Percentiles rank a stretch among this genome's conserved stretches.
Evolutionary conservation across 441 rosid species (phyloP).

Genomic region (Kokia cookei): DNA sequence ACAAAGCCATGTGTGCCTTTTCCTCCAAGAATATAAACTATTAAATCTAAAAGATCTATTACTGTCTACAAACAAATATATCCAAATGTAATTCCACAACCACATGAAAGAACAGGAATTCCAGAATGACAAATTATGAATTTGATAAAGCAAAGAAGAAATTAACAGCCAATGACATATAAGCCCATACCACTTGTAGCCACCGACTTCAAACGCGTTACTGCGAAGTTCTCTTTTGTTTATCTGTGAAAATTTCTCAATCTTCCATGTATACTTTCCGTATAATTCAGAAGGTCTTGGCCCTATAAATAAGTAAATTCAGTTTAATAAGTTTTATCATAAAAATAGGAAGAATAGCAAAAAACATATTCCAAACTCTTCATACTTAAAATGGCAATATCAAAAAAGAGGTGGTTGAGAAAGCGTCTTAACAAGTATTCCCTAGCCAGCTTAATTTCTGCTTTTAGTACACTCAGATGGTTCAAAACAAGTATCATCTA

Average conservation of each 20-base stretch:
- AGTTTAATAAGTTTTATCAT: constrained; percentile 2
- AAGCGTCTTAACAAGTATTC: not conserved
- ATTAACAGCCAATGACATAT: constrained; percentile 2
- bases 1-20: not conserved
- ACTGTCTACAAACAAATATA: not conserved
- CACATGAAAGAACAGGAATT: not conserved
- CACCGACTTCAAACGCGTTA: constrained; percentile 76
- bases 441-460: not conserved
- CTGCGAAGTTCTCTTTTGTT: constrained; percentile 78
- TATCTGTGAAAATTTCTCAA: constrained; percentile 77
- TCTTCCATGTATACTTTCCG: constrained; percentile 84
- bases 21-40: not conserved
- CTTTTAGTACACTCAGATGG: not conserved
- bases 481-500: not conserved
- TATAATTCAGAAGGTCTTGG: constrained; percentile 67
- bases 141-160: not conserved
- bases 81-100: not conserved
- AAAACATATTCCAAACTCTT: not conserved
- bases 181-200: constrained; percentile 77
- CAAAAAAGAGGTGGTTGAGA: not conserved
- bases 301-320: constrained; percentile 35
- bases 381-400: not conserved
- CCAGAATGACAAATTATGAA: not conserved
- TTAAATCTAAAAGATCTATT: no score
- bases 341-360: not conserved